Evolutionary conservation across 106 monocot genomes (phyloP).

Genomic region (Dendrobium chrysotoxum): DNA sequence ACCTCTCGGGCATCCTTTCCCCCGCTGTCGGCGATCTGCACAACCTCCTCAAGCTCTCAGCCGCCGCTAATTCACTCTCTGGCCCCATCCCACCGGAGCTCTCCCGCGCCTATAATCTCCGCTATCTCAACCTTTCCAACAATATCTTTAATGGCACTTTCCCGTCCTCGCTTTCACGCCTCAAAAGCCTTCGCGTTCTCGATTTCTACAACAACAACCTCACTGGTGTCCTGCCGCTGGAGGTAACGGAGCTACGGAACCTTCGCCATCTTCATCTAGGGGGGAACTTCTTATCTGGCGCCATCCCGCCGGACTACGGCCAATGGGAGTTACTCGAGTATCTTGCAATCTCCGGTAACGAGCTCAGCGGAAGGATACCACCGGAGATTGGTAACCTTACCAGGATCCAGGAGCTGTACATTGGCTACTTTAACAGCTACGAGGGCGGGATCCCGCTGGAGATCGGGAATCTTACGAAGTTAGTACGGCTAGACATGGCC

Average conservation of each 20-base stretch:
- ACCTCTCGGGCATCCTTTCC: constrained; percentile 54
- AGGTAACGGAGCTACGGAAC: constrained; percentile 22
- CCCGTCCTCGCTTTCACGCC: constrained; percentile 32
- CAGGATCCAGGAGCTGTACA: constrained; percentile 48
- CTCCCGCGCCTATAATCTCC: constrained; percentile 36
- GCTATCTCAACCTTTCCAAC: constrained; percentile 79
- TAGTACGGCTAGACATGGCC: constrained; percentile 72
- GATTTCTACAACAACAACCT: constrained; percentile 96
- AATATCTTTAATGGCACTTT: constrained; percentile 62
- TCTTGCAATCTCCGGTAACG: constrained; percentile 86
- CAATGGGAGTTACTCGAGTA: constrained; percentile 58
- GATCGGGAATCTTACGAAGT: constrained; percentile 48
- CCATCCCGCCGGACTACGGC: constrained; percentile 60
- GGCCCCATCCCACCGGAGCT: constrained; percentile 54
- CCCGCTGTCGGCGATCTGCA: constrained; percentile 23
- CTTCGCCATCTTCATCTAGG: constrained; percentile 80
- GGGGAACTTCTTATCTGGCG: constrained; percentile 81
- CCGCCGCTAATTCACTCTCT: constrained; percentile 39
- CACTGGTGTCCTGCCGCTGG: constrained; percentile 55
- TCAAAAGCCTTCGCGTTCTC: constrained; percentile 44
- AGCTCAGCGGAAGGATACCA: constrained; percentile 58
- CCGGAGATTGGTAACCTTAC: constrained; percentile 54
- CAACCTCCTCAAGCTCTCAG: constrained; percentile 39
- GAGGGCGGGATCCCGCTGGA: constrained; percentile 62
- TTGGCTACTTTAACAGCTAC: constrained; percentile 77